Conservation (phyloP, 2,329 filamentous ascomycete species). For the Orbilia quercus region DNA sequence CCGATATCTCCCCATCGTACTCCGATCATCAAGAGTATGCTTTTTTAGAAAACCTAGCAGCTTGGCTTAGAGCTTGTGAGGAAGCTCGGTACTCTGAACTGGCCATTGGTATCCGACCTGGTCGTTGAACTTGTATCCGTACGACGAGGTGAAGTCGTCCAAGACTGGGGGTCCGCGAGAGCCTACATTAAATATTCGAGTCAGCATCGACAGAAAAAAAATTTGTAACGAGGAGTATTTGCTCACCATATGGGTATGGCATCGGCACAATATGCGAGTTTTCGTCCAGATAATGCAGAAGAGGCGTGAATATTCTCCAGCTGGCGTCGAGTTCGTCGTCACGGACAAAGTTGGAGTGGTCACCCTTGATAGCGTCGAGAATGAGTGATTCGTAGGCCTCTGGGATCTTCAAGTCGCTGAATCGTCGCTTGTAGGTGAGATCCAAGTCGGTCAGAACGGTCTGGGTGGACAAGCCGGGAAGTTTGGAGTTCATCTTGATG, state of each 20-base stretch:
- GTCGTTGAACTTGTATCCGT: conserved; percentile 99
- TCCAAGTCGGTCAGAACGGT: conserved; percentile 98
- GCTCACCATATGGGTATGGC: conserved; percentile 98
- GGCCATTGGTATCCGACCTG: conserved; percentile 96
- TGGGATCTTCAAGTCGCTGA: conserved; percentile 99
- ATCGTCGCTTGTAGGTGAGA: conserved; percentile 95
- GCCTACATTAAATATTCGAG: conserved; percentile 70
- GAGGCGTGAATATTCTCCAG: conserved; percentile 98
- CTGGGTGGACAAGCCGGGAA: conserved; percentile 98
- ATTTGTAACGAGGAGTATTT: not conserved
- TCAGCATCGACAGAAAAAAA: conserved; percentile 31
- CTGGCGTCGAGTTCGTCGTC: conserved; percentile 96
- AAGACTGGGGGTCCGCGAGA: conserved; percentile 95
- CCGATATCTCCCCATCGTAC: conserved; percentile 1
- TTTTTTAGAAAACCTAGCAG: not conserved
- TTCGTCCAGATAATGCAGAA: conserved; percentile 97
- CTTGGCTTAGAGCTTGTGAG: conserved; percentile 79
- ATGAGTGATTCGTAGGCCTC: conserved; percentile 99
- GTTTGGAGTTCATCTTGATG: conserved; percentile 99
- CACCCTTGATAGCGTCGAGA: conserved; percentile 95
- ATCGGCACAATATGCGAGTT: conserved; percentile 99
- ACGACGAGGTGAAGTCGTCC: conserved; percentile 97
- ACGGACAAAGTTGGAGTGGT: conserved; percentile 99
- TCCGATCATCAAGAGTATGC: conserved; percentile 2
- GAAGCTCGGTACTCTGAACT: conserved; percentile 73